Evolutionary conservation across 2,329 filamentous ascomycete genomes (phyloP).

Genomic region (Fusarium sp.): DNA sequence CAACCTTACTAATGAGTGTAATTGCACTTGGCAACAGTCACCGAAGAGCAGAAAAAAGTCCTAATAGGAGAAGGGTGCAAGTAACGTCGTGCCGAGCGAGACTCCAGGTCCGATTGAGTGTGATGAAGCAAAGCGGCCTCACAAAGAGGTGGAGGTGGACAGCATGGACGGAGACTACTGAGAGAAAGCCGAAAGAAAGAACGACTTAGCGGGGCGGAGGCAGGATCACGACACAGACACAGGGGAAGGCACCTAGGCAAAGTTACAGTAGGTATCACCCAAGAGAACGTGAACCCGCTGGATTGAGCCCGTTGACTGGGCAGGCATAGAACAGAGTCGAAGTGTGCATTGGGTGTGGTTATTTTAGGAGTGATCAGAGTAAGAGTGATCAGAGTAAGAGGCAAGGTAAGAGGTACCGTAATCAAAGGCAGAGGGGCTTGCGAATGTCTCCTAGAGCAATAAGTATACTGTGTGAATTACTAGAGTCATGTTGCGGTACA

Average conservation of each 20-base stretch:
- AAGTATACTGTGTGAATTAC: constrained; percentile 50
- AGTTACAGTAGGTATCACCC: constrained; percentile 30
- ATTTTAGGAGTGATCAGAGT: constrained; percentile 30
- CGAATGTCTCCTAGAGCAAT: constrained; percentile 18
- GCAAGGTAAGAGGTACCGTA: constrained; percentile 15
- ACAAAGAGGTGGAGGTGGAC: constrained; percentile 35
- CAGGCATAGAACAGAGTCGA: constrained; percentile 6
- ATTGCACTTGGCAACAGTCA: constrained; percentile 25
- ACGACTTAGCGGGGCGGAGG: constrained; percentile 1
- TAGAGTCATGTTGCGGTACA: constrained; percentile 41
- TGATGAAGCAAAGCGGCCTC: constrained; percentile 40
- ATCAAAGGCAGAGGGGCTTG: constrained; percentile 42
- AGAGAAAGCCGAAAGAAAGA: constrained; percentile 15
- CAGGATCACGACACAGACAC: constrained; percentile 11
- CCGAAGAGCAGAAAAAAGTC: constrained; percentile 33
- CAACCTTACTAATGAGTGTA: constrained; percentile 14
- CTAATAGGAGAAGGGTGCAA: constrained; percentile 40
- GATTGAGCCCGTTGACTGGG: constrained; percentile 31
- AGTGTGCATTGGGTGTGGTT: constrained; percentile 7
- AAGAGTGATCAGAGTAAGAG: constrained; percentile 21
- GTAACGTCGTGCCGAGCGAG: constrained; percentile 34
- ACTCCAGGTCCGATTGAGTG: constrained; percentile 40
- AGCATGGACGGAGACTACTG: constrained; percentile 9
- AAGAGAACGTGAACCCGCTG: constrained; percentile 23
- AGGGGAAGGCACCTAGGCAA: not conserved